Conservation (phyloP, 2,329 filamentous ascomycete genomes). For the Verticillium tricorpus region DNA sequence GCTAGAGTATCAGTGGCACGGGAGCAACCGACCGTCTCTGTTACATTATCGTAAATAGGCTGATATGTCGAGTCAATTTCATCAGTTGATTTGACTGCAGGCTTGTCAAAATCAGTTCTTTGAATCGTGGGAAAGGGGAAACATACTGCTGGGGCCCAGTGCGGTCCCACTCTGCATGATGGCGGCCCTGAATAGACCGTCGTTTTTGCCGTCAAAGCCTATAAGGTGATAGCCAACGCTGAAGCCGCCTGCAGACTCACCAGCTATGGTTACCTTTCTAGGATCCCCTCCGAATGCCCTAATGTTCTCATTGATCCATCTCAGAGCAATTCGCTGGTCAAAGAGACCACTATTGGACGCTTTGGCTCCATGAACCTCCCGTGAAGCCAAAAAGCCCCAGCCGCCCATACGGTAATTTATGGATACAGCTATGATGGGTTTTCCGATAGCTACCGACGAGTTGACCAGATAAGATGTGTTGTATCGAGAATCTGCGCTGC, state of each 20-base stretch:
- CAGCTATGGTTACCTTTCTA: slow-evolving; percentile 55
- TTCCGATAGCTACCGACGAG: not conserved
- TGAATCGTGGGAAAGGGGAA: not conserved
- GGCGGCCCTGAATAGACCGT: not conserved
- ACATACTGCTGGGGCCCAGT: not conserved
- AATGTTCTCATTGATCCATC: slow-evolving; percentile 60
- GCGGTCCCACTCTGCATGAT: not conserved
- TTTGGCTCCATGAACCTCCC: slow-evolving; percentile 14
- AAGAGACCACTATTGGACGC: slow-evolving; percentile 14
- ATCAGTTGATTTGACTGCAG: not conserved
- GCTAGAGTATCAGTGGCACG: not conserved
- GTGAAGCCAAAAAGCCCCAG: slow-evolving; percentile 27
- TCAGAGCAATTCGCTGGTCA: slow-evolving; percentile 51
- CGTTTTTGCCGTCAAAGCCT: not conserved
- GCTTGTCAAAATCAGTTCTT: not conserved
- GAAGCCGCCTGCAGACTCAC: slow-evolving; percentile 46
- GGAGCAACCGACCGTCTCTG: not conserved
- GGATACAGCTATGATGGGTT: slow-evolving; percentile 1
- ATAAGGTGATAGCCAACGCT: not conserved
- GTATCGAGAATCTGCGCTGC: slow-evolving; percentile 3
- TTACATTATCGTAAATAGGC: not conserved
- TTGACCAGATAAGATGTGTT: slow-evolving; percentile 4
- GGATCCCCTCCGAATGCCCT: slow-evolving; percentile 59
- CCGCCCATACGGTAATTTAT: slow-evolving; percentile 6
- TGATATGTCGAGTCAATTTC: not conserved